phyloP scores from a whole-genome alignment of 176 grass and related monocot genomes.

The Ensete ventricosum region DNA sequence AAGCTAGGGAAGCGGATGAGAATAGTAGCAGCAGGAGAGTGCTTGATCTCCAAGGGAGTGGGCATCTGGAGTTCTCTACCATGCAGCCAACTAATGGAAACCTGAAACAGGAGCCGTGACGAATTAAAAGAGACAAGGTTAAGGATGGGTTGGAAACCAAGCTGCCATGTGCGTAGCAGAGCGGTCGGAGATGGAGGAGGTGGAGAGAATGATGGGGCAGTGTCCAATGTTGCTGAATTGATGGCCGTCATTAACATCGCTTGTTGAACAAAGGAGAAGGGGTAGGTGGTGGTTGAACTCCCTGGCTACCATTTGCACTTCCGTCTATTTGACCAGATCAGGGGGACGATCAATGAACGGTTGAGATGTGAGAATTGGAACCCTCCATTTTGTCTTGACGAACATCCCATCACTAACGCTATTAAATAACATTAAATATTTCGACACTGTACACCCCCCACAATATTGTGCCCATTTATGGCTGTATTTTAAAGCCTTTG shows the following conservation, averaged over 20 bases:
- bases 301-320: constrained; percentile 27
- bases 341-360: too few species aligned
- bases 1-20: neutral
- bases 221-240: constrained; percentile 24
- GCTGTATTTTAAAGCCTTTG: too few species aligned
- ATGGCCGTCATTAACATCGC: constrained; percentile 21
- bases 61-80: neutral
- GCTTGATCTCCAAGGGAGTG: neutral
- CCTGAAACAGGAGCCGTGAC: neutral
- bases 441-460: too few species aligned
- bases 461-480: too few species aligned
- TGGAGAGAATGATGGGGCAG: neutral
- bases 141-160: constrained; percentile 1
- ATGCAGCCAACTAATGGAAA: neutral
- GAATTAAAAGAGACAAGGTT: neutral
- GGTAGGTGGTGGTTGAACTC: constrained; percentile 73
- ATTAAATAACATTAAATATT: too few species aligned
- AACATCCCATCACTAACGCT: too few species aligned
- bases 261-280: constrained; percentile 26
- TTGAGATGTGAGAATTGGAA: too few species aligned
- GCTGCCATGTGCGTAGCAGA: constrained; percentile 11
- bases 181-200: constrained; percentile 7
- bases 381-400: too few species aligned
- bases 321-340: too few species aligned
- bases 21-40: too few species aligned